Percentiles rank a stretch among this genome's conserved stretches.
These are phyloP conservation scores for Citrus unshiu DNA, from an alignment of 345 rosid species.

Conservation along the genomic window DNA sequence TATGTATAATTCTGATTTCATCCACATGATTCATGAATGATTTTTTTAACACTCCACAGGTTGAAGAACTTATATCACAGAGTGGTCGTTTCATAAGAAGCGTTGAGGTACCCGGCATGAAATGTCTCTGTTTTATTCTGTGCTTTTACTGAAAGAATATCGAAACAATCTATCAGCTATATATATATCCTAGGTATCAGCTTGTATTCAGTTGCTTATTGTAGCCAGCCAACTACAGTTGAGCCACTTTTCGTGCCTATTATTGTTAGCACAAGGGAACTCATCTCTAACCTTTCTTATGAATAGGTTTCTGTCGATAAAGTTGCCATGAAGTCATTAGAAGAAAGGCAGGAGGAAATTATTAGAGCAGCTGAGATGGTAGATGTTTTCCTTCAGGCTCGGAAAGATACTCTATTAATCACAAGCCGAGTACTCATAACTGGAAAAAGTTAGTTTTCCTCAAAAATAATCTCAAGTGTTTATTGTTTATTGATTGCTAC, in stretches of 20 bases:
- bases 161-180: not conserved
- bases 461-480: not conserved
- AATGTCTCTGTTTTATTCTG: not conserved
- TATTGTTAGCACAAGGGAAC: not conserved
- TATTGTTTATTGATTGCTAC: not conserved
- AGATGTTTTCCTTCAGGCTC: slow-evolving; percentile 53
- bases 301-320: slow-evolving; percentile 78
- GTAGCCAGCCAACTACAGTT: not conserved
- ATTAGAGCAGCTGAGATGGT: slow-evolving; percentile 74
- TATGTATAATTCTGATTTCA: too few relatives aligned
- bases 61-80: slow-evolving; percentile 75
- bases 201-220: not conserved
- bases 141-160: slow-evolving; percentile 4
- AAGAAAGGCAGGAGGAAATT: slow-evolving; percentile 77
- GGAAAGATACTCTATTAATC: slow-evolving; percentile 79
- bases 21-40: not conserved
- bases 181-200: not conserved
- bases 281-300: slow-evolving; percentile 9
- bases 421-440: slow-evolving; percentile 89
- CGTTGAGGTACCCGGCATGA: slow-evolving; percentile 59
- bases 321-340: slow-evolving; percentile 68
- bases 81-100: slow-evolving; percentile 54
- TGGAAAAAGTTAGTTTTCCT: slow-evolving; percentile 61
- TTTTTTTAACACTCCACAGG: slow-evolving; percentile 35
- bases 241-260: not conserved